A percentile compares a stretch with the other conserved stretches of the same genome.
Conservation (phyloP, 805 yeast species). For the Wickerhamomyces hampshirensis region DNA sequence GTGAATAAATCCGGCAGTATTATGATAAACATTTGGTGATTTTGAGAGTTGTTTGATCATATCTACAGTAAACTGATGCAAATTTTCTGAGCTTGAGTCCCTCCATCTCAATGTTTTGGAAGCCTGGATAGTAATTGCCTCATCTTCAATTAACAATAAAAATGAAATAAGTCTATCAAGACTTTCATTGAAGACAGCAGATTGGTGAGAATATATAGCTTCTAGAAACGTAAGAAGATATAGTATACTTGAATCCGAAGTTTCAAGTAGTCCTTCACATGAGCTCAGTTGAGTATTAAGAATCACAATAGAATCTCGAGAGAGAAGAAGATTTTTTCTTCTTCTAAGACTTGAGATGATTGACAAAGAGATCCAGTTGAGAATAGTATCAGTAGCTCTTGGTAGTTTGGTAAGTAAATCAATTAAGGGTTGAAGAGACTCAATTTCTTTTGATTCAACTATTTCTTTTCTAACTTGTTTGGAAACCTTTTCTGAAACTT, state of each 20-base stretch:
- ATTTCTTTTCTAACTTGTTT: not conserved
- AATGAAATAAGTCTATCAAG: slow-evolving; percentile 28
- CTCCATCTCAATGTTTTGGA: slow-evolving; percentile 53
- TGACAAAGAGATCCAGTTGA: slow-evolving; percentile 7
- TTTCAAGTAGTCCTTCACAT: no score
- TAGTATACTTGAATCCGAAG: no score
- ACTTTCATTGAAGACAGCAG: slow-evolving; percentile 1
- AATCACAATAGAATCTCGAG: no score
- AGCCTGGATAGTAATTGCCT: slow-evolving; percentile 31
- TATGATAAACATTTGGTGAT: slow-evolving; percentile 26
- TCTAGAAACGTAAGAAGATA: slow-evolving; percentile 12
- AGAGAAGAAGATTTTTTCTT: no score
- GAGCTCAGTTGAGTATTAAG: no score
- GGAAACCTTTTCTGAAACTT: slow-evolving; percentile 4
- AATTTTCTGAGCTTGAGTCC: slow-evolving; percentile 21
- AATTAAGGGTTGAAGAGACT: not conserved
- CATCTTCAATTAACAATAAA: slow-evolving; percentile 35
- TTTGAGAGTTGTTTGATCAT: slow-evolving; percentile 34
- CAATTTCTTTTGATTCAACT: not conserved
- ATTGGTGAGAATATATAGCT: slow-evolving; percentile 11
- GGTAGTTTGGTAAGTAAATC: slow-evolving; percentile 10
- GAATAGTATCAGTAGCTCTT: not conserved
- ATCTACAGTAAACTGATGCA: slow-evolving; percentile 41
- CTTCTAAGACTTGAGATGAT: slow-evolving; percentile 3
- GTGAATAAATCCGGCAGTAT: slow-evolving; percentile 42